phyloP scores from a whole-genome alignment of 2,329 filamentous ascomycete species.

The Neocucurbitaria cava region DNA sequence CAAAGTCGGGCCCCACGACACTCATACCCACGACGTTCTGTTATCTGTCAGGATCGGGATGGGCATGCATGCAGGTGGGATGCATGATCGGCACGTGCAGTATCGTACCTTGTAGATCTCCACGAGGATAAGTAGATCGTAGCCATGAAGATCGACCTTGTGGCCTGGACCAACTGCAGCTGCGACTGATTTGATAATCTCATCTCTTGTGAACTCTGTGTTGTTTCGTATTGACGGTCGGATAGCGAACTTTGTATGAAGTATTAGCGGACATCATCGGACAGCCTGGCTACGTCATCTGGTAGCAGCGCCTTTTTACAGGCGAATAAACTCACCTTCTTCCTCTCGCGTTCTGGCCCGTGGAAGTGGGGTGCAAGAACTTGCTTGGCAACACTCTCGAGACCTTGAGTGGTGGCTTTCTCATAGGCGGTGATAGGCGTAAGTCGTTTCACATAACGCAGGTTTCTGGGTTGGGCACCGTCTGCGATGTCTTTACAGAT shows the following conservation, averaged over 20 bases:
- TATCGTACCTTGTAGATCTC: slow-evolving; percentile 77
- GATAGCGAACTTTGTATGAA: slow-evolving; percentile 74
- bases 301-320: slow-evolving; percentile 2
- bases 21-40: slow-evolving; percentile 80
- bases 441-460: slow-evolving; percentile 66
- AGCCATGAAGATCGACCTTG: slow-evolving; percentile 78
- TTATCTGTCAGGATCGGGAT: slow-evolving; percentile 14
- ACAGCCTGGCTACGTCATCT: slow-evolving; percentile 12
- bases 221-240: slow-evolving; percentile 79
- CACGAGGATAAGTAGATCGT: slow-evolving; percentile 79
- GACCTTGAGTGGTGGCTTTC: slow-evolving; percentile 72
- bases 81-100: slow-evolving; percentile 18
- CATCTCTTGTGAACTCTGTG: slow-evolving; percentile 69
- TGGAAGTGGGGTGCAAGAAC: slow-evolving; percentile 72
- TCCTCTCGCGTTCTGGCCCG: slow-evolving; percentile 54
- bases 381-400: slow-evolving; percentile 68
- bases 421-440: slow-evolving; percentile 66
- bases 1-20: slow-evolving; percentile 77
- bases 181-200: slow-evolving; percentile 75
- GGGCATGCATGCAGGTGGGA: neutral
- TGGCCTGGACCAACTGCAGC: slow-evolving; percentile 69
- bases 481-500: slow-evolving; percentile 64
- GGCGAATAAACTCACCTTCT: slow-evolving; percentile 56
- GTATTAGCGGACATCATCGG: slow-evolving; percentile 26
- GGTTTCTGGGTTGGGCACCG: slow-evolving; percentile 59